Percentiles rank a stretch among this genome's conserved stretches.
Evolutionary conservation across 1,139 yeast genomes (phyloP).

Genomic region (Entelexis sorbosivorans): DNA sequence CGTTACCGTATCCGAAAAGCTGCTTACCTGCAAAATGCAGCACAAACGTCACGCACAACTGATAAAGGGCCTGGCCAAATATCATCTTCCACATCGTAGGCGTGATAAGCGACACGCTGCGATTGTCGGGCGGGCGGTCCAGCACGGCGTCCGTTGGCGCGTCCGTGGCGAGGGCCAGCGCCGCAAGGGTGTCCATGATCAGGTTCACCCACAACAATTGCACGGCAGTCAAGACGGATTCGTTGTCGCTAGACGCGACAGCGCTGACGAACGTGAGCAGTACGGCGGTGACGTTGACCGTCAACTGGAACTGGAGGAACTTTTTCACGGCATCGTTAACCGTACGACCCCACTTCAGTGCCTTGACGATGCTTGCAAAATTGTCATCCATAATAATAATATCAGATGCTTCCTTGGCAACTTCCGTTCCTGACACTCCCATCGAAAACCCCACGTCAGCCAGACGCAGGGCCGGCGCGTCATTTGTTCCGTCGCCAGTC

Average conservation of each 20-base stretch:
- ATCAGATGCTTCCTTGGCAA: slow-evolving; percentile 92
- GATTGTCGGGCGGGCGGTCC: slow-evolving; percentile 74
- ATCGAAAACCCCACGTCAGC: slow-evolving; percentile 91
- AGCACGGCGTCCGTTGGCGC: slow-evolving; percentile 78
- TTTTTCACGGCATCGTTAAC: slow-evolving; percentile 90
- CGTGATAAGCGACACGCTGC: slow-evolving; percentile 68
- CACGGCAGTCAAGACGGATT: slow-evolving; percentile 89
- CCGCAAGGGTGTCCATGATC: slow-evolving; percentile 97
- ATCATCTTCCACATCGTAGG: slow-evolving; percentile 99
- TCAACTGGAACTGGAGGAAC: slow-evolving; percentile 88
- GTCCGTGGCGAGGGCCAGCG: slow-evolving; percentile 94
- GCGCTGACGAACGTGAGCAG: slow-evolving; percentile 87
- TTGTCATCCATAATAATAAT: slow-evolving; percentile 91
- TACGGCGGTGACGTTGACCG: slow-evolving; percentile 94
- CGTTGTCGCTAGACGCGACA: slow-evolving; percentile 64
- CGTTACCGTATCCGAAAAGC: slow-evolving; percentile 35
- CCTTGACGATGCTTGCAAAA: slow-evolving; percentile 88
- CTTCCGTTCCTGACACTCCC: slow-evolving; percentile 93
- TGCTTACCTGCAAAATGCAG: slow-evolving; percentile 66
- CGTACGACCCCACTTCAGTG: slow-evolving; percentile 99
- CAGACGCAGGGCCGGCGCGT: slow-evolving; percentile 84
- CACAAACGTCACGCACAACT: slow-evolving; percentile 64
- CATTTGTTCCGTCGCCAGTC: slow-evolving; percentile 96
- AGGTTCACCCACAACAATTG: slow-evolving; percentile 94
- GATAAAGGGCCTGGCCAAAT: slow-evolving; percentile 70